These are phyloP conservation scores for Chlamydomonas incerta DNA, from an alignment of 139 green algal genomes.

Conservation along the genomic window DNA sequence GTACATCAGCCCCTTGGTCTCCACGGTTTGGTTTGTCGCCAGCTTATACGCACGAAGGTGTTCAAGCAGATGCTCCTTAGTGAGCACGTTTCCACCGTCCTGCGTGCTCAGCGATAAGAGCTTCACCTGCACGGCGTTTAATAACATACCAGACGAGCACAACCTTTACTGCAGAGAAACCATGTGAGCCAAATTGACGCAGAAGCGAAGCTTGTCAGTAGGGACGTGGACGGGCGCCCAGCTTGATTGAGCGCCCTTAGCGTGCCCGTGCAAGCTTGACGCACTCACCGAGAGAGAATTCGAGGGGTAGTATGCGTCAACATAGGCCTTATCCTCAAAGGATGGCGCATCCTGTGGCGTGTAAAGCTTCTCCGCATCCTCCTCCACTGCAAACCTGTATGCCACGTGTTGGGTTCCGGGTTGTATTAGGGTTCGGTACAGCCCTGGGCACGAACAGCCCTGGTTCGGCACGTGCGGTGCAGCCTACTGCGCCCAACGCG, in stretches of 20 bases:
- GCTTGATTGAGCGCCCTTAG: neutral
- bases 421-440: no score
- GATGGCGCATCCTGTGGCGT: constrained; percentile 36
- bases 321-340: constrained; percentile 37
- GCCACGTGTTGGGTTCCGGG: no score
- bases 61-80: constrained; percentile 7
- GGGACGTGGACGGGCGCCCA: no score
- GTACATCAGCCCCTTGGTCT: neutral
- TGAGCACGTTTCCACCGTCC: neutral
- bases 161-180: neutral
- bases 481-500: no score
- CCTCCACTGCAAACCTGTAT: constrained; percentile 19
- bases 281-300: neutral
- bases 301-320: constrained; percentile 7
- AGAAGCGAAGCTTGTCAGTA: neutral
- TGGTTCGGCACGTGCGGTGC: no score
- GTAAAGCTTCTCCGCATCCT: constrained; percentile 46
- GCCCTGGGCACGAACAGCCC: neutral
- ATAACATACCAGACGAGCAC: neutral
- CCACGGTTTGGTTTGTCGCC: neutral
- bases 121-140: neutral
- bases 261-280: no score
- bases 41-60: neutral
- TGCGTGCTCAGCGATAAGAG: neutral
- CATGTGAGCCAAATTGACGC: no score